These are phyloP conservation scores for Meyerozyma carpophila DNA, from an alignment of 1,139 yeast species.

Conservation along the genomic window DNA sequence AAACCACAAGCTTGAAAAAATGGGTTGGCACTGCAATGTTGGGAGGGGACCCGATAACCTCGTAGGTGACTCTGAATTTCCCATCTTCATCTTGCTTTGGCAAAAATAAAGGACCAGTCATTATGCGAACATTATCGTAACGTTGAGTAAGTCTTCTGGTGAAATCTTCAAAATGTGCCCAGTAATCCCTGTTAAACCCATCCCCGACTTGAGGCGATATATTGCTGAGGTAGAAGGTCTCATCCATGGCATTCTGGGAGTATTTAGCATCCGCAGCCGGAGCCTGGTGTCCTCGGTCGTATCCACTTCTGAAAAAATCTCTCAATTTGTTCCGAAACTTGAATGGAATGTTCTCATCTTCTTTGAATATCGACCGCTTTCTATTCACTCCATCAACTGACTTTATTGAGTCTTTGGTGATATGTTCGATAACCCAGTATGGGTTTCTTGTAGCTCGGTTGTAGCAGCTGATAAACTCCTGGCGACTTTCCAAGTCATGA, in stretches of 20 bases:
- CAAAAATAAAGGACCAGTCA: slow-evolving; percentile 90
- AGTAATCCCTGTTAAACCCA: slow-evolving; percentile 91
- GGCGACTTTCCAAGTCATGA: slow-evolving; percentile 70
- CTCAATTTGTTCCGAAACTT: slow-evolving; percentile 68
- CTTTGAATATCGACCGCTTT: slow-evolving; percentile 74
- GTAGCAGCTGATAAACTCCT: slow-evolving; percentile 79
- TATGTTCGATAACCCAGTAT: slow-evolving; percentile 83
- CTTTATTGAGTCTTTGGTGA: slow-evolving; percentile 67
- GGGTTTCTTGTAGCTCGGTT: slow-evolving; percentile 86
- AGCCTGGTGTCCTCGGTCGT: slow-evolving; percentile 95
- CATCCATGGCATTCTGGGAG: slow-evolving; percentile 88
- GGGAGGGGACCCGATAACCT: slow-evolving; percentile 96
- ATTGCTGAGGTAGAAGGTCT: slow-evolving; percentile 82
- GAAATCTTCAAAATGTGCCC: slow-evolving; percentile 96
- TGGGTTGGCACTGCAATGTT: slow-evolving; percentile 96
- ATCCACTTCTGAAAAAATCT: slow-evolving; percentile 92
- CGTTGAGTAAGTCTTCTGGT: slow-evolving; percentile 65
- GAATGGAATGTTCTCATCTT: slow-evolving; percentile 80
- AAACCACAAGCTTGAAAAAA: slow-evolving; percentile 85
- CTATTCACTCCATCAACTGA: slow-evolving; percentile 58
- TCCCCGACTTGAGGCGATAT: slow-evolving; percentile 98
- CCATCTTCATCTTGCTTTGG: slow-evolving; percentile 75
- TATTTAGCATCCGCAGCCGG: slow-evolving; percentile 98
- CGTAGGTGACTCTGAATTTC: slow-evolving; percentile 78
- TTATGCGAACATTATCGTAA: slow-evolving; percentile 71